These are phyloP conservation scores for Ilyonectria robusta DNA, from an alignment of 2,329 filamentous ascomycete genomes.

Conservation along the genomic window DNA sequence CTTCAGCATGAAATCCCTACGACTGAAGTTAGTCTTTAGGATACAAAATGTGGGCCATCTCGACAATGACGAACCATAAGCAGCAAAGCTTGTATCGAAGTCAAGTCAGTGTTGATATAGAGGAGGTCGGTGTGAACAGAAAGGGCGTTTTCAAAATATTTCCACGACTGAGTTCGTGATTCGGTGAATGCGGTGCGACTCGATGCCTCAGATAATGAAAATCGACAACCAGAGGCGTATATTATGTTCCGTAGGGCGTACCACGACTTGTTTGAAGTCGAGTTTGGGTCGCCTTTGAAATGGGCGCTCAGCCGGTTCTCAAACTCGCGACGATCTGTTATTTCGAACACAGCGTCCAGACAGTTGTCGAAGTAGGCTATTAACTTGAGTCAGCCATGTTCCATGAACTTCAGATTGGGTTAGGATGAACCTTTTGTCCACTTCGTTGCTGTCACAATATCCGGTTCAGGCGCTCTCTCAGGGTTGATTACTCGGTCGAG, in stretches of 20 bases:
- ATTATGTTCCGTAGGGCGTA: slow-evolving; percentile 16
- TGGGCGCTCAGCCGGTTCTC: not conserved
- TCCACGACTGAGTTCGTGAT: slow-evolving; percentile 14
- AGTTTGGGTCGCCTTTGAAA: not conserved
- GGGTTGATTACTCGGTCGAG: not conserved
- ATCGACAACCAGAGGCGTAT: slow-evolving; percentile 11
- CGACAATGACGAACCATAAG: not conserved
- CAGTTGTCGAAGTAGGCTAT: slow-evolving; percentile 11
- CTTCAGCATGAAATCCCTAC: slow-evolving; percentile 15
- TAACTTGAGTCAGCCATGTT: not conserved
- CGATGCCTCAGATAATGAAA: not conserved
- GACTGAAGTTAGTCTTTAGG: not conserved
- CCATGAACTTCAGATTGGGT: not conserved
- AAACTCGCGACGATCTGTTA: not conserved
- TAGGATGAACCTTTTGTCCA: slow-evolving; percentile 3
- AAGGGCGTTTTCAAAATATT: slow-evolving; percentile 16
- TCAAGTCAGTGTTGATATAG: not conserved
- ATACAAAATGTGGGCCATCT: too few species aligned
- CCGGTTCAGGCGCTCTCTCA: not conserved
- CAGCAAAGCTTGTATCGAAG: slow-evolving; percentile 6
- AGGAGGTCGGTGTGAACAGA: slow-evolving; percentile 17
- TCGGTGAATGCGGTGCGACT: not conserved
- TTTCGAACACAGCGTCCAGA: slow-evolving; percentile 5
- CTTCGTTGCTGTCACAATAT: not conserved
- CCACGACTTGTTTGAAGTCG: not conserved